Percentiles rank a stretch among this genome's conserved stretches.
Evolutionary conservation across 345 rosid species (phyloP).

Genomic region (Lepidium africanum): DNA sequence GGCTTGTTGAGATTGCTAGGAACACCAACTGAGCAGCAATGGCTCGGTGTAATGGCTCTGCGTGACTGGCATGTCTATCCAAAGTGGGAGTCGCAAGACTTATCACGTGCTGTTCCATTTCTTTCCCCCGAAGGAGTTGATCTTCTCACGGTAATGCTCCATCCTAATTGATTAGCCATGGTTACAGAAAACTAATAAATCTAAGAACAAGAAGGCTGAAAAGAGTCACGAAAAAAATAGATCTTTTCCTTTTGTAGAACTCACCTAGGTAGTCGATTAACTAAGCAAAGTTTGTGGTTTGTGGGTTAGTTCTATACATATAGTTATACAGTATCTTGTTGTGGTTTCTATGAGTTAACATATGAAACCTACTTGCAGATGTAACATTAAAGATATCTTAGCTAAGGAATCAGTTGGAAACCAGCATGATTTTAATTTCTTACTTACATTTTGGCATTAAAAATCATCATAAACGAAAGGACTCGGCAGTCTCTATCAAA

Average conservation of each 20-base stretch:
- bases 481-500: conserved; percentile 32
- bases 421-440: background rate
- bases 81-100: conserved; percentile 74
- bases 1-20: conserved; percentile 35
- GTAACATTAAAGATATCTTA: background rate
- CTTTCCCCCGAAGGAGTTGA: conserved; percentile 78
- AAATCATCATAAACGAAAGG: conserved; percentile 33
- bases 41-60: conserved; percentile 24
- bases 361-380: background rate
- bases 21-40: conserved; percentile 27
- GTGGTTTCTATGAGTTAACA: background rate
- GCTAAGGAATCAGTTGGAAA: background rate
- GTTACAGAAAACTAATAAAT: too few relatives aligned
- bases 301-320: background rate
- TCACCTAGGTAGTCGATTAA: background rate
- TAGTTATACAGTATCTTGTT: too few relatives aligned
- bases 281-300: background rate
- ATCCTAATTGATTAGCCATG: too few relatives aligned
- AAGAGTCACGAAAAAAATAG: too few relatives aligned
- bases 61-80: conserved; percentile 96
- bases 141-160: conserved; percentile 68
- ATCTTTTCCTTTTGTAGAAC: background rate
- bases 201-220: too few relatives aligned
- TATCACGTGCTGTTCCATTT: conserved; percentile 69
- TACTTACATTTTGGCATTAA: conserved; percentile 26